A percentile compares a stretch with the other conserved stretches of the same genome.
These are phyloP conservation scores for Beauveria rudraprayagi DNA, from an alignment of 2,329 filamentous ascomycete genomes.

Conservation along the genomic window DNA sequence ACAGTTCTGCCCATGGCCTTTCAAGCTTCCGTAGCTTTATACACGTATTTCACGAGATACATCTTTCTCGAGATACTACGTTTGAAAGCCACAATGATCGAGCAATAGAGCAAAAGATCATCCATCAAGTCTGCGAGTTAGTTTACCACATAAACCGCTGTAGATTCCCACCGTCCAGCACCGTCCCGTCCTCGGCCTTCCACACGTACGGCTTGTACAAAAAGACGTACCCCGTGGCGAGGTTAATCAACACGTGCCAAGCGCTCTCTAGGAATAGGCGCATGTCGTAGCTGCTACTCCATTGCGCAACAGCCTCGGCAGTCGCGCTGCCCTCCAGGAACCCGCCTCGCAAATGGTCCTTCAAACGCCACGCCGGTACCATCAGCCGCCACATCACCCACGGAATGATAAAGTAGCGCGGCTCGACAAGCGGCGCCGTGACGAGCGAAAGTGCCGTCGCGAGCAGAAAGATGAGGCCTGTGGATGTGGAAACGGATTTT, in stretches of 20 bases:
- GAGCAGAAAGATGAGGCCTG: constrained; percentile 50
- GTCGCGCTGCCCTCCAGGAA: background rate
- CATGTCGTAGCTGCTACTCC: constrained; percentile 29
- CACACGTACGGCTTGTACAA: constrained; percentile 60
- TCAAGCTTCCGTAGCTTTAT: background rate
- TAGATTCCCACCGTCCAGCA: constrained; percentile 46
- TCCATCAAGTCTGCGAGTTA: background rate
- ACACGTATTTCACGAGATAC: background rate
- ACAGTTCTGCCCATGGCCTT: background rate
- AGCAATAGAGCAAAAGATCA: background rate
- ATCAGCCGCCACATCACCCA: constrained; percentile 90
- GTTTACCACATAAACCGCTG: constrained; percentile 78
- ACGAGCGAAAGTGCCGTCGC: constrained; percentile 72
- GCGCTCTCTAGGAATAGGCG: constrained; percentile 52
- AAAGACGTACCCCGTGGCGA: constrained; percentile 62
- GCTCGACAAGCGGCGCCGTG: constrained; percentile 87
- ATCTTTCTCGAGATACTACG: too few relatives aligned
- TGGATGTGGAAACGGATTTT: constrained; percentile 37
- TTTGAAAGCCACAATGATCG: background rate
- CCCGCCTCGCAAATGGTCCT: background rate
- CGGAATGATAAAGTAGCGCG: constrained; percentile 89
- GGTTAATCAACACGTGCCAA: constrained; percentile 62
- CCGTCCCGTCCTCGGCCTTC: constrained; percentile 41
- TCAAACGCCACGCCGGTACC: constrained; percentile 45
- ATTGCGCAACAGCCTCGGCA: background rate